phyloP scores from a whole-genome alignment of 1,284 basidiomycete species.

The Apiotrichum gracile region DNA sequence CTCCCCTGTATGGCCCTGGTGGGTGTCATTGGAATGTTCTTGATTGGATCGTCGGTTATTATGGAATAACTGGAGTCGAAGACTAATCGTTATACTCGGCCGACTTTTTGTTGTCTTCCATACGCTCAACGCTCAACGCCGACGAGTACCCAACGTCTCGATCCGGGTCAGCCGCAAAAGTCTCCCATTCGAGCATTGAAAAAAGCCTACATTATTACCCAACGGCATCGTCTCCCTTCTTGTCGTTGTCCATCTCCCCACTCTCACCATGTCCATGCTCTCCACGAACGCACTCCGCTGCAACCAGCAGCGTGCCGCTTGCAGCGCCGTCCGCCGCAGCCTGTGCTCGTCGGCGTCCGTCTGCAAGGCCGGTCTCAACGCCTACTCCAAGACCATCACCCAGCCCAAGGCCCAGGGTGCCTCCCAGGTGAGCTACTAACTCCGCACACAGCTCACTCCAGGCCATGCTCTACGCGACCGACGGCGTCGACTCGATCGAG shows the following conservation, averaged over 20 bases:
- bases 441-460: conserved; percentile 35
- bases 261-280: conserved; percentile 11
- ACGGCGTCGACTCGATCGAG: conserved; percentile 67
- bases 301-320: conserved; percentile 13
- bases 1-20: too few relatives aligned
- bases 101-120: not conserved
- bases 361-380: conserved; percentile 52
- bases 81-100: not conserved
- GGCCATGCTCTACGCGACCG: conserved; percentile 96
- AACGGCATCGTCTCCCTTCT: not conserved
- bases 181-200: not conserved
- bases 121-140: too few relatives aligned
- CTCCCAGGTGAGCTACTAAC: conserved; percentile 60
- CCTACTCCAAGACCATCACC: conserved; percentile 75
- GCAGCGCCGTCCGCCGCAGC: conserved; percentile 2
- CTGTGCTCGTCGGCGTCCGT: conserved; percentile 9
- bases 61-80: not conserved
- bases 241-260: not conserved
- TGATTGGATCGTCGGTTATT: too few relatives aligned
- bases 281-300: conserved; percentile 15
- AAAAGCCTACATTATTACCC: not conserved
- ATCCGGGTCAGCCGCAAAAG: too few relatives aligned
- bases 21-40: too few relatives aligned
- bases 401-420: conserved; percentile 88
- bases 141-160: too few relatives aligned